Percentiles rank a stretch among this genome's conserved stretches.
phyloP scores from a whole-genome alignment of 306 rosid genomes.

The Abrus pulchellus region DNA sequence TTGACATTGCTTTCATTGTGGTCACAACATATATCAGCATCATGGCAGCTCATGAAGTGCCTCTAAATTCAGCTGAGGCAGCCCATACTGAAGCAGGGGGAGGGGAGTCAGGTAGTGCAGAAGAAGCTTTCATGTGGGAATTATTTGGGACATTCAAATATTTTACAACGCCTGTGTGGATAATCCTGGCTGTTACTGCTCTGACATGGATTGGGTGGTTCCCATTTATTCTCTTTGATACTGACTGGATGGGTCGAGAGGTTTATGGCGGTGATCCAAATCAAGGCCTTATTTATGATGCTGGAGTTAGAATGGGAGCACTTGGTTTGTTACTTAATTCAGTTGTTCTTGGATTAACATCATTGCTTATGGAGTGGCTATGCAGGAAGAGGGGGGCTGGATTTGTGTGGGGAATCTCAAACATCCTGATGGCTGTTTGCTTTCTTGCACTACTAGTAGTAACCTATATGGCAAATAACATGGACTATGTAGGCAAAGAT shows the following conservation, averaged over 20 bases:
- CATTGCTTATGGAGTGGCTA: constrained; percentile 89
- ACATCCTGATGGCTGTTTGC: constrained; percentile 80
- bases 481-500: constrained; percentile 59
- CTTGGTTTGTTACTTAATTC: constrained; percentile 91
- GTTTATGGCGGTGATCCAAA: constrained; percentile 96
- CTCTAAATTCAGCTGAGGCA: constrained; percentile 59
- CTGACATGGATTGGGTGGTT: constrained; percentile 98
- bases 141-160: constrained; percentile 88
- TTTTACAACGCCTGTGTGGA: constrained; percentile 78
- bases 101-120: constrained; percentile 62
- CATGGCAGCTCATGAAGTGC: constrained; percentile 77
- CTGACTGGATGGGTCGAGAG: constrained; percentile 99
- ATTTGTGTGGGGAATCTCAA: constrained; percentile 92
- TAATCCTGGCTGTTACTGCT: constrained; percentile 82
- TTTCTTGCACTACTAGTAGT: constrained; percentile 75
- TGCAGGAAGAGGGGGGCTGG: constrained; percentile 93
- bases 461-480: constrained; percentile 74
- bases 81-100: constrained; percentile 61
- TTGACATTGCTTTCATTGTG: constrained; percentile 74
- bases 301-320: constrained; percentile 95
- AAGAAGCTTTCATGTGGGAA: constrained; percentile 94
- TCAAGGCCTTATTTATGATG: constrained; percentile 72
- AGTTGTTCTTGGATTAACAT: constrained; percentile 90
- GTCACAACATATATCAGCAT: constrained; percentile 76
- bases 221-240: constrained; percentile 92